phyloP scores from a whole-genome alignment of 2,329 filamentous ascomycete species.

The Penicillium sp. region DNA sequence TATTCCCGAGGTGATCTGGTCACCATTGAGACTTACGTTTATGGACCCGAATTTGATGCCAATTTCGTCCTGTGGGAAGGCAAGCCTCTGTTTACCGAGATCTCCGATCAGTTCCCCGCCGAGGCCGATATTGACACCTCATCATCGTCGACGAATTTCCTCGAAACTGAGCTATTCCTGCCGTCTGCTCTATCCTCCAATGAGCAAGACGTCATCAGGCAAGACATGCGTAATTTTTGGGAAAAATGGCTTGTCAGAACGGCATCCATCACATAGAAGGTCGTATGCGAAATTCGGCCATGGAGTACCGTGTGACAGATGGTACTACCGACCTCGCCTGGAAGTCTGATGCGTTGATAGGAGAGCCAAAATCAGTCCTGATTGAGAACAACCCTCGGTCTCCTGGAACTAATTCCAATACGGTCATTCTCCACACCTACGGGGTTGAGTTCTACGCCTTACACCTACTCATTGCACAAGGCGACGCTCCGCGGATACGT shows the following conservation, averaged over 20 bases:
- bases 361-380: neutral
- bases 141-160: too few species aligned
- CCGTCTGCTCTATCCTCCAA: neutral
- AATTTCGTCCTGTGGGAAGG: slow-evolving; percentile 17
- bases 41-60: slow-evolving; percentile 16
- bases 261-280: neutral
- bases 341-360: too few species aligned
- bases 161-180: neutral
- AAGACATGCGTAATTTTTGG: too few species aligned
- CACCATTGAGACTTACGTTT: slow-evolving; percentile 9
- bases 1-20: neutral
- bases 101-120: slow-evolving; percentile 13
- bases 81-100: slow-evolving; percentile 13
- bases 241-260: neutral
- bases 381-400: neutral
- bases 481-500: neutral
- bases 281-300: neutral
- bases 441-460: neutral
- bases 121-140: neutral
- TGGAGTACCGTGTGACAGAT: neutral
- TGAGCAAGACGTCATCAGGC: too few species aligned
- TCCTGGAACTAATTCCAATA: neutral
- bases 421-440: neutral
- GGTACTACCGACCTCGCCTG: too few species aligned
- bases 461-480: neutral